Evolutionary conservation across 371 early-diverging fungal genomes (phyloP).

Genomic region (Mortierella sp.): DNA sequence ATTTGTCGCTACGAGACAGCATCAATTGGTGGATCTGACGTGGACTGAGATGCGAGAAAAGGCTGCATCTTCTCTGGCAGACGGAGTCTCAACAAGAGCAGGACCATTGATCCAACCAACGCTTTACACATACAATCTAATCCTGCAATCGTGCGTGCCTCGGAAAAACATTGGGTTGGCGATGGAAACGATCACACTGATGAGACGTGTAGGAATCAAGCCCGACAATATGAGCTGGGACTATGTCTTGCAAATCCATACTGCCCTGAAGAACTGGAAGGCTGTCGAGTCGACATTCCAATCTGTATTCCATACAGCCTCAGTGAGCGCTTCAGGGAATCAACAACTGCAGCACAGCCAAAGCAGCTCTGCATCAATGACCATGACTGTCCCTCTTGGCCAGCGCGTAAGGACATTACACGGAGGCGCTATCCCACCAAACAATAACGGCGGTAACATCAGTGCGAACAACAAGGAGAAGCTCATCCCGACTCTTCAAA

Average conservation of each 20-base stretch:
- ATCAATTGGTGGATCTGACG: constrained; percentile 30
- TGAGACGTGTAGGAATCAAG: constrained; percentile 42
- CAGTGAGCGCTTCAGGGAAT: constrained; percentile 3
- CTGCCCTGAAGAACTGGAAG: constrained; percentile 38
- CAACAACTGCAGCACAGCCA: not conserved
- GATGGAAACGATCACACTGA: constrained; percentile 30
- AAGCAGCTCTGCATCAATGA: not conserved
- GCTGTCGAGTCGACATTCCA: constrained; percentile 42
- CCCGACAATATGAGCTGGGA: constrained; percentile 52
- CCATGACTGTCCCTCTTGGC: constrained; percentile 33
- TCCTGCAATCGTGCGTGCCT: constrained; percentile 43
- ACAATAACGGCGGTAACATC: constrained; percentile 3
- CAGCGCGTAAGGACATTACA: constrained; percentile 33
- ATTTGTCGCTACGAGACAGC: constrained; percentile 30
- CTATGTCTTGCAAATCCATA: constrained; percentile 40
- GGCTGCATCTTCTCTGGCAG: not conserved
- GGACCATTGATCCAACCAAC: constrained; percentile 29
- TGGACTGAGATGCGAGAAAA: constrained; percentile 41
- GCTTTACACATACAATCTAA: constrained; percentile 38
- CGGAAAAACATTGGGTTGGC: constrained; percentile 42
- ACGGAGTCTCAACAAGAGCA: not conserved
- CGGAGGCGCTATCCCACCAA: constrained; percentile 20
- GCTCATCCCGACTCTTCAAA: constrained; percentile 32
- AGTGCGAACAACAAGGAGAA: constrained; percentile 11
- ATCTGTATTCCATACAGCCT: constrained; percentile 26